A percentile compares a stretch with the other conserved stretches of the same genome.
Conservation (phyloP, 805 yeast species). For the Ogataea dorogensis region DNA sequence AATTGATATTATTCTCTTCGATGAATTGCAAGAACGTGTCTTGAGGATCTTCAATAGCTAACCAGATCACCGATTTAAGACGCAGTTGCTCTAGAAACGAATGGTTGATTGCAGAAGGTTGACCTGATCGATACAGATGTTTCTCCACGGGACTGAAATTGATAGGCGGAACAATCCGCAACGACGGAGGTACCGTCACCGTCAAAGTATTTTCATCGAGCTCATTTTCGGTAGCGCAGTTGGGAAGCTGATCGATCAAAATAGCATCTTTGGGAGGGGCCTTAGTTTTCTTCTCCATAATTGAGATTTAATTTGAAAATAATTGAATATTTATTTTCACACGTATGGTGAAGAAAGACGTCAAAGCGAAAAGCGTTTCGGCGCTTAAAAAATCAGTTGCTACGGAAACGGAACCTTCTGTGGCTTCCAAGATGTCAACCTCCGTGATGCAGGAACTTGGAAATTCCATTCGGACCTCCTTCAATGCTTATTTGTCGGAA, state of each 20-base stretch:
- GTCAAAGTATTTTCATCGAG: conserved; percentile 21
- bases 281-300: conserved; percentile 13
- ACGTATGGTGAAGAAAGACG: conserved; percentile 42
- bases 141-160: conserved; percentile 95
- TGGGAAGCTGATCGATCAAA: conserved; percentile 27
- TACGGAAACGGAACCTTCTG: conserved; percentile 5
- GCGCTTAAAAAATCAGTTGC: conserved; percentile 6
- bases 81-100: conserved; percentile 75
- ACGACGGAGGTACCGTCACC: conserved; percentile 54
- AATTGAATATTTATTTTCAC: conserved; percentile 1
- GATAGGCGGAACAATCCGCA: conserved; percentile 84
- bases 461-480: conserved; percentile 33
- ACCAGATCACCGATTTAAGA: conserved; percentile 83
- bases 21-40: conserved; percentile 84
- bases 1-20: conserved; percentile 63
- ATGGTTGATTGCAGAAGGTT: conserved; percentile 91
- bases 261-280: conserved; percentile 23
- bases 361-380: conserved; percentile 16
- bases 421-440: conserved; percentile 10
- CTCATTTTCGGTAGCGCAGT: conserved; percentile 24
- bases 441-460: conserved; percentile 32
- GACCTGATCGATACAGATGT: conserved; percentile 85
- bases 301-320: conserved; percentile 3
- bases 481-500: conserved; percentile 33
- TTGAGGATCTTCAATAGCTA: conserved; percentile 93